These are phyloP conservation scores for Hypoxylon trugodes DNA, from an alignment of 495 filamentous ascomycete genomes.

Conservation along the genomic window DNA sequence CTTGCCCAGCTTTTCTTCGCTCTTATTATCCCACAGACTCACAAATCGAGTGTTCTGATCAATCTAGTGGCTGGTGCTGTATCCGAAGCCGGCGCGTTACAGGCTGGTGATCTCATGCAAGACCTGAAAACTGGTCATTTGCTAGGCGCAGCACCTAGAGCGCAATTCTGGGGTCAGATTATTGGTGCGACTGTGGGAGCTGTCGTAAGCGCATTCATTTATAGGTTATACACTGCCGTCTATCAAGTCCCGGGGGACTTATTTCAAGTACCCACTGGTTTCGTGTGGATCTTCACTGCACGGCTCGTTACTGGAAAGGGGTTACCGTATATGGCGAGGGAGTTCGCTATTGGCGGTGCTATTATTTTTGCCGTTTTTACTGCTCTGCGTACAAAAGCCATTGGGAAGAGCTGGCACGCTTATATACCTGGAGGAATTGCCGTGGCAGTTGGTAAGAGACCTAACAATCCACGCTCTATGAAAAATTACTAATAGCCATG, in stretches of 20 bases:
- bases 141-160: conserved; percentile 87
- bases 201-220: conserved; percentile 84
- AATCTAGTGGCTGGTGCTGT: conserved; percentile 96
- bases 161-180: conserved; percentile 96
- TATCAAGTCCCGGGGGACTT: conserved; percentile 86
- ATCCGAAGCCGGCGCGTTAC: conserved; percentile 82
- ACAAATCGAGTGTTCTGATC: conserved; percentile 83
- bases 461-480: neutral
- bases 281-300: conserved; percentile 97
- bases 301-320: conserved; percentile 93
- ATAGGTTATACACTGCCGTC: conserved; percentile 88
- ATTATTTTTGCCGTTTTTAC: conserved; percentile 75
- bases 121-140: conserved; percentile 97
- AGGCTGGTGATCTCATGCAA: conserved; percentile 98
- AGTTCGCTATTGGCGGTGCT: conserved; percentile 77
- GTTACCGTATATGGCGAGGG: conserved; percentile 79
- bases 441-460: conserved; percentile 77
- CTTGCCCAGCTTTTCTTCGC: conserved; percentile 95
- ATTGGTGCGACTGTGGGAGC: conserved; percentile 91
- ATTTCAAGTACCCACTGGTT: conserved; percentile 93
- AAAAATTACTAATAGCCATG: conserved; percentile 37
- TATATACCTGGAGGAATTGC: conserved; percentile 92
- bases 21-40: conserved; percentile 75
- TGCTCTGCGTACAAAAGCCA: conserved; percentile 65
- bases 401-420: conserved; percentile 59